Evolutionary conservation across 108 stramenopile genomes (phyloP).

Genomic region (Thalassiosira profunda): DNA sequence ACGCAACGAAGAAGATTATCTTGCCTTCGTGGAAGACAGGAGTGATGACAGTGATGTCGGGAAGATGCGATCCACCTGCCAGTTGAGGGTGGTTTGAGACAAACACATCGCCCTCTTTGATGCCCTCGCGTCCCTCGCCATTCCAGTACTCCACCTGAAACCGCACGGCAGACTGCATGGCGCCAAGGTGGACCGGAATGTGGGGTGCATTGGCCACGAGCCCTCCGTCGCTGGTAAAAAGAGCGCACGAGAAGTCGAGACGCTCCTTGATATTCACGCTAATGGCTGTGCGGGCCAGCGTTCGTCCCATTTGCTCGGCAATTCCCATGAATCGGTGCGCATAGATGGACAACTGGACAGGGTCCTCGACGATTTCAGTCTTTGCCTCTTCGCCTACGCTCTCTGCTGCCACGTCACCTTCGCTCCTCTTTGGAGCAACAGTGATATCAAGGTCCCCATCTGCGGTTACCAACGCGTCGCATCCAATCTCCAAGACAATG

Average conservation of each 20-base stretch:
- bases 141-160: conserved; percentile 96
- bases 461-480: conserved; percentile 84
- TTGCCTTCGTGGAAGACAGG: conserved; percentile 93
- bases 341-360: conserved; percentile 94
- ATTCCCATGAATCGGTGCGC: conserved; percentile 99
- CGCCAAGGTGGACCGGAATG: conserved; percentile 98
- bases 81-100: conserved; percentile 98
- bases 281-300: conserved; percentile 94
- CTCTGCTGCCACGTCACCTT: conserved; percentile 23
- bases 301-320: conserved; percentile 99
- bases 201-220: conserved; percentile 99
- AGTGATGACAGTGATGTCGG: conserved; percentile 99
- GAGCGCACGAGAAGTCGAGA: conserved; percentile 97
- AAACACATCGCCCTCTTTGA: conserved; percentile 96
- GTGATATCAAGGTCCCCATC: conserved; percentile 94
- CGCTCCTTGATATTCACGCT: conserved; percentile 99
- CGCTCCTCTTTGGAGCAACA: conserved; percentile 42
- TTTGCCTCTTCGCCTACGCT: not conserved
- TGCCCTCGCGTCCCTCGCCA: conserved; percentile 74
- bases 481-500: conserved; percentile 95
- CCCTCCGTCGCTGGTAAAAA: conserved; percentile 95
- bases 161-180: conserved; percentile 95
- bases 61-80: conserved; percentile 86
- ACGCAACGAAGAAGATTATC: conserved; percentile 96
- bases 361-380: conserved; percentile 78